A percentile compares a stretch with the other conserved stretches of the same genome.
Conservation (phyloP, 352 stramenopile genomes). For the Phytophthora meadii region DNA sequence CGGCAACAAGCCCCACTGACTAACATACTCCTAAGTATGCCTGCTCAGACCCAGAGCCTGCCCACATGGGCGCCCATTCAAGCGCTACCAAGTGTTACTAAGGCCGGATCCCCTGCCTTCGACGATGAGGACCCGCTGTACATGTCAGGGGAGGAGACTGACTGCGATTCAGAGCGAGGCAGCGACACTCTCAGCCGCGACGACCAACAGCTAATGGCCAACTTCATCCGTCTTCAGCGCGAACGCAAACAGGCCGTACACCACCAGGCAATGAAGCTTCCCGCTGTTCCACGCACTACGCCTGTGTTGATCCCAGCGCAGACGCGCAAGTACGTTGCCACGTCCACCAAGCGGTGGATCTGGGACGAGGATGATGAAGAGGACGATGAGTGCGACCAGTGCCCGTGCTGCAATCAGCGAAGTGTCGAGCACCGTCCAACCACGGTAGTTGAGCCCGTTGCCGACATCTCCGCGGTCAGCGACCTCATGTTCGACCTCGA, state of each 20-base stretch:
- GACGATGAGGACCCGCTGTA: slow-evolving; percentile 43
- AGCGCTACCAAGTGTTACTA: slow-evolving; percentile 1
- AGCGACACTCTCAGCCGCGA: slow-evolving; percentile 54
- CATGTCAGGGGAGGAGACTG: slow-evolving; percentile 70
- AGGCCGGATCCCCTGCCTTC: slow-evolving; percentile 19
- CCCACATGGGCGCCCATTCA: slow-evolving; percentile 31
- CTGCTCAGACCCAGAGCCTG: slow-evolving; percentile 48
- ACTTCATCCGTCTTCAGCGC: slow-evolving; percentile 45
- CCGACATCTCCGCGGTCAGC: slow-evolving; percentile 19
- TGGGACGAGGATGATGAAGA: slow-evolving; percentile 59
- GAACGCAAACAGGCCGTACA: slow-evolving; percentile 23
- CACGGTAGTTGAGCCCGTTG: not conserved
- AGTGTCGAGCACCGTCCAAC: slow-evolving; percentile 13
- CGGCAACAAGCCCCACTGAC: slow-evolving; percentile 7
- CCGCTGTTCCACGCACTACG: slow-evolving; percentile 15
- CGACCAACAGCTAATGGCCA: slow-evolving; percentile 56
- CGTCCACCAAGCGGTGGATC: slow-evolving; percentile 43
- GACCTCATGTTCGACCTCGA: slow-evolving; percentile 80
- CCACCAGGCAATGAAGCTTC: not conserved
- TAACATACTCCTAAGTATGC: slow-evolving; percentile 10
- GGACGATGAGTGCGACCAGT: slow-evolving; percentile 42
- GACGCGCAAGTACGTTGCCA: slow-evolving; percentile 44
- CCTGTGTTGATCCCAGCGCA: slow-evolving; percentile 55
- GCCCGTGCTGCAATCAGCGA: slow-evolving; percentile 50
- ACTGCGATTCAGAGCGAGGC: slow-evolving; percentile 69